These are phyloP conservation scores for Ophiostoma piceae DNA, from an alignment of 2,329 filamentous ascomycete genomes.

Conservation along the genomic window DNA sequence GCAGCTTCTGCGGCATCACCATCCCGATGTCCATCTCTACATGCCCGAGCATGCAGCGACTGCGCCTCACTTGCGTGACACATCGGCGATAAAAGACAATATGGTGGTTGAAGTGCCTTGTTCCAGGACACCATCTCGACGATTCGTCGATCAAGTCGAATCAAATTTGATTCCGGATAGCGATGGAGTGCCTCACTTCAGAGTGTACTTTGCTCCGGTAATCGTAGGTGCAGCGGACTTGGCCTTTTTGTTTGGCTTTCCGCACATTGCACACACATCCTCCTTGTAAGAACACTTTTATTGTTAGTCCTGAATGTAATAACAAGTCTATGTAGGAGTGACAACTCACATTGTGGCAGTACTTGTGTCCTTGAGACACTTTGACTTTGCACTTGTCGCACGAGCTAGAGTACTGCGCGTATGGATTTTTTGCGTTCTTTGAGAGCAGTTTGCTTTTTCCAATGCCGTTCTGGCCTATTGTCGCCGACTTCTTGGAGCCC, in stretches of 20 bases:
- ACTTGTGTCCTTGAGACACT: conserved; percentile 55
- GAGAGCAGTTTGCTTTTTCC: conserved; percentile 63
- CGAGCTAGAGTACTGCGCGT: conserved; percentile 57
- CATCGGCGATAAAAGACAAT: neutral
- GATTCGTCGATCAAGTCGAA: neutral
- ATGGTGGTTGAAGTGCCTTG: neutral
- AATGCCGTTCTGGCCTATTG: conserved; percentile 53
- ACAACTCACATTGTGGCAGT: conserved; percentile 43
- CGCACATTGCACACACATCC: conserved; percentile 60
- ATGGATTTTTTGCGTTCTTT: conserved; percentile 61
- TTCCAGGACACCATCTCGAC: no score
- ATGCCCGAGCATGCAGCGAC: neutral
- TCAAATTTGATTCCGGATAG: neutral
- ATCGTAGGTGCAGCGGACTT: conserved; percentile 49
- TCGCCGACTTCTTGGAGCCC: conserved; percentile 46
- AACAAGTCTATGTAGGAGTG: neutral
- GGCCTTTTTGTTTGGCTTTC: conserved; percentile 51
- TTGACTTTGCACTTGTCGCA: conserved; percentile 60
- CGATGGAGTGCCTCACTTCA: conserved; percentile 44
- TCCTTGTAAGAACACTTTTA: conserved; percentile 53
- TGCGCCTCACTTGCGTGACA: neutral
- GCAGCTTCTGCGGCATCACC: conserved; percentile 1
- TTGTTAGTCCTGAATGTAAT: neutral
- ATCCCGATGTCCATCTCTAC: neutral
- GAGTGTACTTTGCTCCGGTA: conserved; percentile 56